phyloP scores from a whole-genome alignment of 495 filamentous ascomycete genomes.

The Podospora sp. region DNA sequence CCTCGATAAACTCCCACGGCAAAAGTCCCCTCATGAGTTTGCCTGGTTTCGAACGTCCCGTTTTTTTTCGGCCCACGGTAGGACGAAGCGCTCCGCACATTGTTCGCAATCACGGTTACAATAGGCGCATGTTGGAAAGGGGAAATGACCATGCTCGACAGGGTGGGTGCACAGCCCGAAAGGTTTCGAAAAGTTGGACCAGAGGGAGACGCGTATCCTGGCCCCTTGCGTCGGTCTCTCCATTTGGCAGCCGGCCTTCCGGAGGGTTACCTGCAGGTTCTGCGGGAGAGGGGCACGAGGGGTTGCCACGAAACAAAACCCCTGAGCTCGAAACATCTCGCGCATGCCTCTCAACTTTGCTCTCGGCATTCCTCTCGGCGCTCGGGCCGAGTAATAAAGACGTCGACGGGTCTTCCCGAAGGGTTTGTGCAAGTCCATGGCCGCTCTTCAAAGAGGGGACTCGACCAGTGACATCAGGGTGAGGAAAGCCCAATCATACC shows the following conservation, averaged over 20 bases:
- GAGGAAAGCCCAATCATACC: not conserved
- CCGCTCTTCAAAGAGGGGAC: not conserved
- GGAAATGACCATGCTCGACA: not conserved
- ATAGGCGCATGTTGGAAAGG: not conserved
- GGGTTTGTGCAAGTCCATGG: not conserved
- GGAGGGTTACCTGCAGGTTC: not conserved
- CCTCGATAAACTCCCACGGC: not conserved
- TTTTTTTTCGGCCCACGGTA: not conserved
- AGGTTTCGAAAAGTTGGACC: not conserved
- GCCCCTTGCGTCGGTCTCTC: not conserved
- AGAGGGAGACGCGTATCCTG: not conserved
- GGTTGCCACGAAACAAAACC: not conserved
- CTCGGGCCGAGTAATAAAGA: not conserved
- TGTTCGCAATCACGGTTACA: not conserved
- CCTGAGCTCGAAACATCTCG: not conserved
- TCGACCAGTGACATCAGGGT: not conserved
- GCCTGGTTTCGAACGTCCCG: slow-evolving; percentile 5
- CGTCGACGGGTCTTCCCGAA: not conserved
- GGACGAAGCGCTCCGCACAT: not conserved
- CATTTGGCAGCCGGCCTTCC: not conserved
- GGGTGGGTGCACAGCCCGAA: not conserved
- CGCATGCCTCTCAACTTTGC: not conserved
- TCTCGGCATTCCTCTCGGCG: not conserved
- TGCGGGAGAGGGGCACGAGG: not conserved
- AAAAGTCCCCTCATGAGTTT: not conserved